Evolutionary conservation across 306 rosid species (phyloP).

Genomic region (Vigna nakashimae): DNA sequence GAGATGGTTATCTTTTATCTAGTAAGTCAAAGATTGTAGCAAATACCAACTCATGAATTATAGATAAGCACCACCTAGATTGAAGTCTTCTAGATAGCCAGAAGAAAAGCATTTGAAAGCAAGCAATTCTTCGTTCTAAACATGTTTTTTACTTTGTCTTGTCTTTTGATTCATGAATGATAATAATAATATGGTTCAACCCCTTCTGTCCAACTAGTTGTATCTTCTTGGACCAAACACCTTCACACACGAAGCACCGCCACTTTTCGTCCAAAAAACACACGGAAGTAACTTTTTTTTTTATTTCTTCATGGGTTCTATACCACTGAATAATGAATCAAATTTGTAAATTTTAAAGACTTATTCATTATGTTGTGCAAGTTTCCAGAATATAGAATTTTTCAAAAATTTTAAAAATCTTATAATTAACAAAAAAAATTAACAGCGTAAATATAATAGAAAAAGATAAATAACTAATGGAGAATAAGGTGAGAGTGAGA

Average conservation of each 20-base stretch:
- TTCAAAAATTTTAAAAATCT: no score
- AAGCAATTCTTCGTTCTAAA: background rate
- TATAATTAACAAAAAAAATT: no score
- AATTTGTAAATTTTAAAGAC: no score
- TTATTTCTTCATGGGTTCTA: background rate
- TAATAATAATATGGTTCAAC: slow-evolving; percentile 7
- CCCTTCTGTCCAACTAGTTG: background rate
- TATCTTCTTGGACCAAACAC: background rate
- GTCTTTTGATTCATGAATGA: background rate
- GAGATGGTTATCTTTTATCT: background rate
- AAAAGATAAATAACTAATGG: no score
- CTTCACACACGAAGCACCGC: background rate
- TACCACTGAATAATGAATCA: background rate
- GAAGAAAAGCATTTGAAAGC: background rate
- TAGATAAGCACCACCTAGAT: background rate
- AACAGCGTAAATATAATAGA: no score
- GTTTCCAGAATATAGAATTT: no score
- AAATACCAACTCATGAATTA: background rate
- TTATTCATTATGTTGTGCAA: no score
- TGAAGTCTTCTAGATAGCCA: background rate
- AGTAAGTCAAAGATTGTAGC: background rate
- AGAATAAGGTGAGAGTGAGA: no score
- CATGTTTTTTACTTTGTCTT: background rate
- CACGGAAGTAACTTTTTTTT: background rate
- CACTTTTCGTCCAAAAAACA: background rate